phyloP scores from a whole-genome alignment of 2,329 filamentous ascomycete genomes.

The Neonectria ditissima region DNA sequence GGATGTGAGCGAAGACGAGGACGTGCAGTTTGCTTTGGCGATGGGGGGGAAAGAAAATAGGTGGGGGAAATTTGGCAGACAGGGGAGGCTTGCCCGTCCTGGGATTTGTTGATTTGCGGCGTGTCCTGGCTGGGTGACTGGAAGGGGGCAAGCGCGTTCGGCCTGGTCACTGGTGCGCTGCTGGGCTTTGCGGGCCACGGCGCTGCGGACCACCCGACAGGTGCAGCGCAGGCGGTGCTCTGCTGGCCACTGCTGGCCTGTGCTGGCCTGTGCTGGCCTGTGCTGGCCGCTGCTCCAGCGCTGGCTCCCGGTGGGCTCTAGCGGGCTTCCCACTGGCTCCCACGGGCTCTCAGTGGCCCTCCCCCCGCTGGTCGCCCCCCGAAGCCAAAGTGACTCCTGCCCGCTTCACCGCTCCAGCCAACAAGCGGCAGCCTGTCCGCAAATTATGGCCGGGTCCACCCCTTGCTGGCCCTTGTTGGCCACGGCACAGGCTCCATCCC shows the following conservation, averaged over 20 bases:
- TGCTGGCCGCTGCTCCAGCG: slow-evolving; percentile 4
- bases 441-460: slow-evolving; percentile 26
- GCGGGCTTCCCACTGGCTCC: slow-evolving; percentile 16
- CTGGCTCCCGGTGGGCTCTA: slow-evolving; percentile 15
- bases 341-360: neutral
- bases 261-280: neutral
- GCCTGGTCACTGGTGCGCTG: slow-evolving; percentile 32
- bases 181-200: slow-evolving; percentile 29
- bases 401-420: slow-evolving; percentile 34
- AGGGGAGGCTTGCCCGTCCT: slow-evolving; percentile 48
- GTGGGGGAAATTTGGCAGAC: slow-evolving; percentile 61
- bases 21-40: slow-evolving; percentile 44
- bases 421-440: slow-evolving; percentile 25
- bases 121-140: slow-evolving; percentile 48
- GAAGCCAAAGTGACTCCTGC: slow-evolving; percentile 22
- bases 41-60: slow-evolving; percentile 54
- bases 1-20: slow-evolving; percentile 44
- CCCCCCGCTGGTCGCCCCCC: slow-evolving; percentile 6
- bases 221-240: neutral
- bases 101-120: slow-evolving; percentile 57
- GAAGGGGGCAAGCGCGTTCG: slow-evolving; percentile 52
- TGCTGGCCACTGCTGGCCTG: slow-evolving; percentile 1
- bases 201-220: slow-evolving; percentile 28
- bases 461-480: slow-evolving; percentile 11
- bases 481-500: slow-evolving; percentile 17